Base-by-base conservation (phyloP, 257 asterid genomes). In the Avicennia marina region DNA sequence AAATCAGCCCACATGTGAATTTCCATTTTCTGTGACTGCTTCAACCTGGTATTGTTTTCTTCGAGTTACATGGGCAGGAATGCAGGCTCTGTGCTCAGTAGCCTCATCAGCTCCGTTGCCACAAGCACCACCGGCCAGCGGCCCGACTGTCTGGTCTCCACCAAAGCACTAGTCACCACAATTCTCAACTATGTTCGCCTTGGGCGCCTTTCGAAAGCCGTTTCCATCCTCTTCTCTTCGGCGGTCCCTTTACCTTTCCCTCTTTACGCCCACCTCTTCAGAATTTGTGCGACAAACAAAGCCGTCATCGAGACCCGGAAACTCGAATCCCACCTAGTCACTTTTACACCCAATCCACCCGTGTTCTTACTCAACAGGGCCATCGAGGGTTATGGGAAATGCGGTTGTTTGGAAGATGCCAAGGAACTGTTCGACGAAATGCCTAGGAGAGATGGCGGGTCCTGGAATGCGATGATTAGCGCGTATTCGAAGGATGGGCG, bases 381-480 rank as follows among this genome's bases (percentile, higher is more conserved):
- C 0, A 84, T 90, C 0, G 94, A 87, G 12, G 56, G 78, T 0
- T 87, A 82, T 33, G 94, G 87, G 0, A 80, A 74, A 54, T 90
- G 96, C 65, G 63, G 65, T 6, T 78, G 84, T 42, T 49, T 84
- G 68, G 57, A 33, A 24, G 96, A 87, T 65, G 95, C 95, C 2
- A 13, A 63, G 41, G 85, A 72, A 10, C 68, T 89, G 83, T 89
- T 86, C 63, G 90, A 85, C 43, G 81, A 84, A 87, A 81, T 90
- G 94, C 96, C 96, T 10, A 57, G 17, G 7, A 68, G 87, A 75
- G 87, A 84, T 32, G 96, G 93, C 3, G 96, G 96, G 4, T 84
- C 98, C 2, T 90, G 98, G 98, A 90, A 86, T 39, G 86, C 96
- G 12, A 61, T 84, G 65, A 71, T 90, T 17, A 72, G 87, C 18